These are phyloP conservation scores for Aureobasidium sp. DNA, from an alignment of 2,329 filamentous ascomycete genomes.

Conservation along the genomic window DNA sequence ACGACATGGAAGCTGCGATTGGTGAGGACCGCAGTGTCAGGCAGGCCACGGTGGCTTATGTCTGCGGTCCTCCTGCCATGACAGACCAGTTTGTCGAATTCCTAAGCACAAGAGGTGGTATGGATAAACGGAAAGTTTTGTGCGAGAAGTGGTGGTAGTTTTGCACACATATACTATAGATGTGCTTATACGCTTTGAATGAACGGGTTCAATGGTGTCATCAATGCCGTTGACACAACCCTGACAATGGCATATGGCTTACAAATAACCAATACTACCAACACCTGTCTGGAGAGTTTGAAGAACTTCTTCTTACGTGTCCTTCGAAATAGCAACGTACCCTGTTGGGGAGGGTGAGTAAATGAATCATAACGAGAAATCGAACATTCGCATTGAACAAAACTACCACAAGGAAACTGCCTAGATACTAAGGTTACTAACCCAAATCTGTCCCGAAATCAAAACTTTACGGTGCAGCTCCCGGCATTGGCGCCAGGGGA, in stretches of 20 bases:
- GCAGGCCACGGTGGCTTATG: conserved; percentile 34
- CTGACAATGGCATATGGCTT: not conserved
- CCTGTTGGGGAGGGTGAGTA: too few species aligned
- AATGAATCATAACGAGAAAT: not conserved
- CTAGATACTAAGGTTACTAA: not conserved
- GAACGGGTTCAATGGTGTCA: not conserved
- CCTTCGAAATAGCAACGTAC: too few species aligned
- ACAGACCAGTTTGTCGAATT: conserved; percentile 38
- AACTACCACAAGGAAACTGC: not conserved
- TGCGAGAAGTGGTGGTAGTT: conserved; percentile 46
- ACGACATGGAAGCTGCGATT: conserved; percentile 32
- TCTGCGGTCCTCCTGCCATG: conserved; percentile 42
- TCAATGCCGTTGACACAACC: not conserved
- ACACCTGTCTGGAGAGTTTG: not conserved
- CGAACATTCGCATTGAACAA: not conserved
- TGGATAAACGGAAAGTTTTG: conserved; percentile 32
- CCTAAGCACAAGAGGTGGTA: conserved; percentile 29
- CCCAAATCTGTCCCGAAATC: not conserved
- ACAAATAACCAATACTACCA: not conserved
- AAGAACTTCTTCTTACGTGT: not conserved
- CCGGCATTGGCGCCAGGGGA: conserved; percentile 10
- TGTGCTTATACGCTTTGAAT: not conserved
- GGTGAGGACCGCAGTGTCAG: conserved; percentile 26
- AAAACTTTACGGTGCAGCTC: not conserved
- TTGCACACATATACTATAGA: not conserved